Evolutionary conservation across 176 grass and related monocot genomes (phyloP).

Genomic region (Aechmea fasciata): DNA sequence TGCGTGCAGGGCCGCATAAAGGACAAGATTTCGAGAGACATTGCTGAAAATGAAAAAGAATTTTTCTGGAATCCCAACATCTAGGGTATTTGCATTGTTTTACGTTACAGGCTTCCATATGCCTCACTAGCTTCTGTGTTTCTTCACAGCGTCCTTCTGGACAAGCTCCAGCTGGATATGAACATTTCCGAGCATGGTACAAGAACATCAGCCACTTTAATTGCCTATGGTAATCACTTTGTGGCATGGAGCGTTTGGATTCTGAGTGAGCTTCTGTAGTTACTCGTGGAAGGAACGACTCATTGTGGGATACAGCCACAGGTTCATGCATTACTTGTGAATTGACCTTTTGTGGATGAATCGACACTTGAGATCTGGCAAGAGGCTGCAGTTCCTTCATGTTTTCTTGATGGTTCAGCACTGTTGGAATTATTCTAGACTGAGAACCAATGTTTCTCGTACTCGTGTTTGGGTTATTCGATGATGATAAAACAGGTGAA

Average conservation of each 20-base stretch:
- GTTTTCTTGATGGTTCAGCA: slow-evolving; percentile 52
- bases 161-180: slow-evolving; percentile 60
- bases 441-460: slow-evolving; percentile 53
- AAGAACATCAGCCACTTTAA: slow-evolving; percentile 66
- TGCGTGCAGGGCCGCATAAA: slow-evolving; percentile 60
- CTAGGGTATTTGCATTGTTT: slow-evolving; percentile 51
- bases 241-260: slow-evolving; percentile 39
- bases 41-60: slow-evolving; percentile 55
- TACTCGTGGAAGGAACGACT: slow-evolving; percentile 49
- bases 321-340: slow-evolving; percentile 56
- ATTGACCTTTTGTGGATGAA: slow-evolving; percentile 60
- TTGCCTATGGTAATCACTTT: slow-evolving; percentile 56
- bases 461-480: slow-evolving; percentile 47
- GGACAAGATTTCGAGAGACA: slow-evolving; percentile 60
- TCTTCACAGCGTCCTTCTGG: slow-evolving; percentile 55
- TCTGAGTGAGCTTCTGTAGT: slow-evolving; percentile 31
- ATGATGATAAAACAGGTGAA: slow-evolving; percentile 53
- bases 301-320: slow-evolving; percentile 41
- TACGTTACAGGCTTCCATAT: slow-evolving; percentile 55
- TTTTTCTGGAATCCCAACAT: slow-evolving; percentile 50
- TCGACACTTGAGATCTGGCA: slow-evolving; percentile 64
- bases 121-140: slow-evolving; percentile 67
- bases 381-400: slow-evolving; percentile 56
- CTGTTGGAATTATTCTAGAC: slow-evolving; percentile 50
- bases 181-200: slow-evolving; percentile 73